Percentiles rank a stretch among this genome's conserved stretches.
These are phyloP conservation scores for Rickenella mellea DNA, from an alignment of 768 basidiomycete species.

Conservation along the genomic window DNA sequence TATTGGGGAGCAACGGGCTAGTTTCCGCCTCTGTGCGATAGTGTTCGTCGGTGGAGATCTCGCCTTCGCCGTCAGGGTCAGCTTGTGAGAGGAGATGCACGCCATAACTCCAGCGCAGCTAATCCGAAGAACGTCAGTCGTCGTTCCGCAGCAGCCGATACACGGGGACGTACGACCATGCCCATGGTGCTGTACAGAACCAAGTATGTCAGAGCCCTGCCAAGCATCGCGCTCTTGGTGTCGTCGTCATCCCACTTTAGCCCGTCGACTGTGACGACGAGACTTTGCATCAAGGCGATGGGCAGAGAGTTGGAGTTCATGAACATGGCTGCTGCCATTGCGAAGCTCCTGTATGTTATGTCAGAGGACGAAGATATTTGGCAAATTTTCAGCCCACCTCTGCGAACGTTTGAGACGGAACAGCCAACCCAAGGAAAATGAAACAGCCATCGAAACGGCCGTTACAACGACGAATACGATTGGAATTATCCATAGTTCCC, in stretches of 20 bases:
- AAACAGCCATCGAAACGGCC: constrained; percentile 55
- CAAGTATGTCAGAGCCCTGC: constrained; percentile 81
- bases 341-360: constrained; percentile 46
- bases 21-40: constrained; percentile 22
- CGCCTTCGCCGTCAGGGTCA: constrained; percentile 34
- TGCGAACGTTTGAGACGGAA: constrained; percentile 70
- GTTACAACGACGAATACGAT: constrained; percentile 80
- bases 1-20: constrained; percentile 26
- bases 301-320: constrained; percentile 95
- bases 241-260: constrained; percentile 79
- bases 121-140: neutral
- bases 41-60: neutral
- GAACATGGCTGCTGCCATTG: constrained; percentile 77
- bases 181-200: constrained; percentile 92
- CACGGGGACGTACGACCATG: constrained; percentile 64
- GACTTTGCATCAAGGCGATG: constrained; percentile 87
- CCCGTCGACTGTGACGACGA: constrained; percentile 73
- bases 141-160: neutral
- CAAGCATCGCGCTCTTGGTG: constrained; percentile 81
- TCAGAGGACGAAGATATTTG: neutral
- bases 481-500: constrained; percentile 79
- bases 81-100: constrained; percentile 73
- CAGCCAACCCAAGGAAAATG: constrained; percentile 50
- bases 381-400: constrained; percentile 34
- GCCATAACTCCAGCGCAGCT: constrained; percentile 92